Conservation (phyloP, 2,329 filamentous ascomycete genomes). For the Didymella segeticola region DNA sequence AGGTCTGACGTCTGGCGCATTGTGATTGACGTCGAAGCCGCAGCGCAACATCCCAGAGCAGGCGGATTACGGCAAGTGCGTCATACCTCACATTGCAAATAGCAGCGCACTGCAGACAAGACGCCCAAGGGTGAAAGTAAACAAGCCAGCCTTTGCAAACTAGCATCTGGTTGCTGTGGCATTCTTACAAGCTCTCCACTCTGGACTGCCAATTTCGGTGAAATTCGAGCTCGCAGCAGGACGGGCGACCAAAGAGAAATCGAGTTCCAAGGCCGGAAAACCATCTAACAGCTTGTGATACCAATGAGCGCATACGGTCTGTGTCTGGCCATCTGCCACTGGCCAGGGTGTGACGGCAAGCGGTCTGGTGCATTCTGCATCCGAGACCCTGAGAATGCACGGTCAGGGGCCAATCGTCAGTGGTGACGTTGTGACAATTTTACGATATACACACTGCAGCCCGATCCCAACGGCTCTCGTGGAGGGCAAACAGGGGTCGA, state of each 20-base stretch:
- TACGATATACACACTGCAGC: constrained; percentile 12
- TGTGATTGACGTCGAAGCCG: neutral
- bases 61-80: neutral
- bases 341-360: constrained; percentile 6
- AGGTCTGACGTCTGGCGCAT: constrained; percentile 10
- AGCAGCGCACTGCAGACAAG: neutral
- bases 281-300: neutral
- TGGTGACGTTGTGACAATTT: constrained; percentile 21
- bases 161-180: neutral
- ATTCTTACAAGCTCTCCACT: neutral
- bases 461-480: constrained; percentile 4
- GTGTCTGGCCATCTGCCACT: constrained; percentile 9
- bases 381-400: constrained; percentile 24
- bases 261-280: neutral
- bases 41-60: neutral
- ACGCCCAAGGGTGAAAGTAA: neutral
- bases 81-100: constrained; percentile 1
- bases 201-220: neutral
- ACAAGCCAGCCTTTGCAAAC: neutral
- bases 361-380: constrained; percentile 20
- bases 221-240: neutral
- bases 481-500: constrained; percentile 16
- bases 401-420: constrained; percentile 23
- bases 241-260: neutral
- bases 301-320: constrained; percentile 18